Base-by-base conservation (phyloP, 331 rosid genomes). In the Cydonia oblonga region DNA sequence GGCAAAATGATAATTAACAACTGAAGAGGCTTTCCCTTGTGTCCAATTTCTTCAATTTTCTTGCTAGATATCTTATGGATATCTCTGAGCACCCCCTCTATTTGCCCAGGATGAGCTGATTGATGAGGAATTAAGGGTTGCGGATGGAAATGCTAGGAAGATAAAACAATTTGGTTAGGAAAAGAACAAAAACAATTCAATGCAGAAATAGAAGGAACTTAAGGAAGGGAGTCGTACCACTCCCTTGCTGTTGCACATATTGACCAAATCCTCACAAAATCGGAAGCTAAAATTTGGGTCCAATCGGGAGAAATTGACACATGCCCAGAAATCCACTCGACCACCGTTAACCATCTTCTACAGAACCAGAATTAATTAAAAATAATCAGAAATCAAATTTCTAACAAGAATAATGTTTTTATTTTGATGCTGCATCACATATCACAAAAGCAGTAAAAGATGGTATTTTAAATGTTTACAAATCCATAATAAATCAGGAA, bases 321-420 rank as follows among this genome's bases (percentile, higher is more conserved):
- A 87, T 0, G 75, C 72, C 99, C 99, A 95, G 16, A 18, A 29
- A 0, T 71, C 83, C 3, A 95, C 80, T 1, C 3, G 70, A 0
- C 93, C 99, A 15, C 89, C 99, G 24, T 78, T 68, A 18, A 81
- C 18, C 96, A 91, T 79, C 91, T 79, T 95, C 99, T 95, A 74
- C 68, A 79, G 68, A n/a, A 63, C 24, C 26, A 74, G 22, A 16
- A 15, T 15, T 6, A 20, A 46, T 7, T 49, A 16, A 14, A 18
- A 64, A n/a, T 30, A 29, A 11, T 9, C 12, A 32, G 26, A 23
- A 23, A 12, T 1, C 6, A 62, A 59, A 25, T 59, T 23, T 59
- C 11, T 25, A 59, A 2, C 15, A 23, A 15, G 9, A 7, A 25
- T 0, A 6, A 59, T 14, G 19, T 16, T 15, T 60, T 14, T 15